Evolutionary conservation across 2,329 filamentous ascomycete genomes (phyloP), one percentile per base, ranked within the genome.

Genomic region (Stromatinia cepivora): DNA sequence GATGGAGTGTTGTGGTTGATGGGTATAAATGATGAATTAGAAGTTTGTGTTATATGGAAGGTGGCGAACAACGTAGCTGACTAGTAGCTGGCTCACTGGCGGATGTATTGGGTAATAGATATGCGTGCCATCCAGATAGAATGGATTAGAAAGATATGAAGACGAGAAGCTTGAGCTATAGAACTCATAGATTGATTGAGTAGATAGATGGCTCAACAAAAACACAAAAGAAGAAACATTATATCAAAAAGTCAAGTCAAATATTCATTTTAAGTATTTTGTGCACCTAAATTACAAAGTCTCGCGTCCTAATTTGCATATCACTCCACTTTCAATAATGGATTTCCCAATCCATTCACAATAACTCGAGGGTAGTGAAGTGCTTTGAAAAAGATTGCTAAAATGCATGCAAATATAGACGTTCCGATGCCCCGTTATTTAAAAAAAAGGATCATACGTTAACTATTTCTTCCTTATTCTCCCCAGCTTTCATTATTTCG

Each of bases 1-100:
- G 86, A 62, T 93, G 90, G 90, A 88, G 86, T 36, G 84, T 92
- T 69, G 83, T 91, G 46, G 84, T 93, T 54, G 82, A 86, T 58
- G 88, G 91, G 75, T 71, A 77, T 54, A 50, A 69, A 64, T 67
- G 17, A 50, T 34, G 1, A 13, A 66, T 4, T 28, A 8, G 13
- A 28, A 28, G 5, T 42, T 17, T 42, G 2, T 63, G 31, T 25
- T 50, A 25, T 20, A 22, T 63, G 9, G 25, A 28, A 46, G 28
- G 9, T 17, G 48, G 22, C 15, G 17, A 22, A n/a, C 2, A 22
- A 20, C 28, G 39, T 46, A 6, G 20, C 22, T 39, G 28, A 13
- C 25, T 11, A 39, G 45, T 25, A 42, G 13, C 7, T 59, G 15
- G 45, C 7, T 65, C 34, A 36, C 31, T 46, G 31, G 8, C 13